Base-by-base conservation (phyloP, 495 filamentous ascomycete species). In the Penicillium lividum region DNA sequence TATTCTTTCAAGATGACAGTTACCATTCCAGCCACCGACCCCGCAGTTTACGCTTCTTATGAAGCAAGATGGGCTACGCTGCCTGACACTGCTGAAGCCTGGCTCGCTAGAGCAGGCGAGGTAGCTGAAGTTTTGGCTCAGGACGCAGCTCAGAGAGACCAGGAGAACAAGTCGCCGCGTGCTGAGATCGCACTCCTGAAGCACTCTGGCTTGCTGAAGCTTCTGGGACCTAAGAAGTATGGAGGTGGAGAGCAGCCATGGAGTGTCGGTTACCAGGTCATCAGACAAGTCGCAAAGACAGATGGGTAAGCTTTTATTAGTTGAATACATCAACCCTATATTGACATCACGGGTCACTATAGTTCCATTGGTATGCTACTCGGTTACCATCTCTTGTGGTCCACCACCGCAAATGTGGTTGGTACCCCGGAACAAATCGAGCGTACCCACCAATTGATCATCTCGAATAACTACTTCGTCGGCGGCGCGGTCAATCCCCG, bases 401-500 rank as follows among this genome's bases (percentile, higher is more conserved):
- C 80, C 0, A 81, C 75, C 22, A 85, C 82, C 0, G 79, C 80
- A 5, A 75, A 74, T 56, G 70, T 86, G 4, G 80, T 86, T 10
- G 84, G 84, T 1, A 83, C 75, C 0, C 67, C 75, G 1, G 78
- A 83, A 49, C 84, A 86, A 64, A 71, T 69, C 27, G 80, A 83
- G n/a, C 77, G 78, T 13, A 70, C 71, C 30, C 74, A 82, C 47
- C 62, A 80, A 49, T 54, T 78, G 48, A 84, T 86, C 58, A 77
- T 84, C 57, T 57, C 70, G 40, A 82, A 82, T 61, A 86, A 86
- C 66, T 84, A 83, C 68, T 86, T 83, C 56, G 73, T 87, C 28
- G 84, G 84, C 18, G 84, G 76, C n/a, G 84, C 84, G 7, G 84
- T 87, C 46, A 87, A 87, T 65, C 83, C 84, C 10, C 77, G 84